Evolutionary conservation across 2,329 filamentous ascomycete species (phyloP).

Genomic region (Penicillium digitatum): DNA sequence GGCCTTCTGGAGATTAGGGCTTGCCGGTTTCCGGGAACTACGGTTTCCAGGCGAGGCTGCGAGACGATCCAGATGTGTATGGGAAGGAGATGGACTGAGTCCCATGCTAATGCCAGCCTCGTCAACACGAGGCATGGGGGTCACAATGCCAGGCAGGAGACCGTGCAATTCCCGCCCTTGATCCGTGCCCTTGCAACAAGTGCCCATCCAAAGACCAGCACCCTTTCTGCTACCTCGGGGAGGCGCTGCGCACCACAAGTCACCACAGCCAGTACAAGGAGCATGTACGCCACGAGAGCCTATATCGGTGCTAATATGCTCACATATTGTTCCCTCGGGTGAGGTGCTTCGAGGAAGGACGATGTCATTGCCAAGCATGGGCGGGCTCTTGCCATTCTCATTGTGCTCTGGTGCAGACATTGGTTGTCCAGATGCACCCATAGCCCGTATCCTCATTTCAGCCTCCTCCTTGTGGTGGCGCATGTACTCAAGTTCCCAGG

Average conservation of each 20-base stretch:
- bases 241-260: slow-evolving; percentile 74
- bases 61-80: slow-evolving; percentile 1
- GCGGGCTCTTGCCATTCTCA: slow-evolving; percentile 63
- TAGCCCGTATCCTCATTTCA: slow-evolving; percentile 43
- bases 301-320: slow-evolving; percentile 64
- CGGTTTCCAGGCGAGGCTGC: slow-evolving; percentile 1
- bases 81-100: slow-evolving; percentile 1
- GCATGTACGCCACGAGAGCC: slow-evolving; percentile 50
- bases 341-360: slow-evolving; percentile 76
- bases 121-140: slow-evolving; percentile 20
- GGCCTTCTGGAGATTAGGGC: slow-evolving; percentile 37
- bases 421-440: slow-evolving; percentile 32
- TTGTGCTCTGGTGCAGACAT: slow-evolving; percentile 47
- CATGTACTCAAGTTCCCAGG: slow-evolving; percentile 78
- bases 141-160: slow-evolving; percentile 25
- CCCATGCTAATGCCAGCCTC: slow-evolving; percentile 6
- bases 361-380: slow-evolving; percentile 82
- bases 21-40: background rate
- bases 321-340: slow-evolving; percentile 78
- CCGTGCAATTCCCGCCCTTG: slow-evolving; percentile 10
- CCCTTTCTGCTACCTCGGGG: slow-evolving; percentile 38
- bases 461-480: slow-evolving; percentile 68
- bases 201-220: slow-evolving; percentile 44
- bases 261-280: slow-evolving; percentile 53
- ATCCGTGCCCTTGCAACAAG: slow-evolving; percentile 31